Percentiles rank a stretch among this genome's conserved stretches.
Evolutionary conservation across 306 rosid genomes (phyloP).

Genomic region (Prunus padus): DNA sequence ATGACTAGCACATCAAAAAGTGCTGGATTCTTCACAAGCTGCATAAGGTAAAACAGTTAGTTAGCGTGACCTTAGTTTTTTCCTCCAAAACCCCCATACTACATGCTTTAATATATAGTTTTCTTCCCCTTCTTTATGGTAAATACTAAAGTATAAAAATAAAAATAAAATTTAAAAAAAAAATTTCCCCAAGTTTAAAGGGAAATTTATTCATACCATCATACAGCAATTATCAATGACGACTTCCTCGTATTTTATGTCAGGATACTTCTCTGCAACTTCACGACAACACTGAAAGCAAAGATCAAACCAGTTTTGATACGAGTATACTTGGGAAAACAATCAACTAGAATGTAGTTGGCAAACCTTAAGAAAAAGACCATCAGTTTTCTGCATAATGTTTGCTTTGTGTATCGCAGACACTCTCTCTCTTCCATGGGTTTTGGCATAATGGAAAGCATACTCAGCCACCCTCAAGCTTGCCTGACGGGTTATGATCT

Average conservation of each 20-base stretch:
- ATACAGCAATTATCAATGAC: conserved; percentile 98
- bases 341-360: neutral
- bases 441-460: conserved; percentile 95
- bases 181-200: neutral
- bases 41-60: conserved; percentile 26
- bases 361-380: conserved; percentile 73
- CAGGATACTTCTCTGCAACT: conserved; percentile 97
- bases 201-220: conserved; percentile 61
- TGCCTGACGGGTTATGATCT: conserved; percentile 97
- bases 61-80: neutral
- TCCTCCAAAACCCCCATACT: neutral
- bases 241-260: conserved; percentile 90
- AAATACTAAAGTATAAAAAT: too few species aligned
- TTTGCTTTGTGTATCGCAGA: conserved; percentile 99
- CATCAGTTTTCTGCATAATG: conserved; percentile 98
- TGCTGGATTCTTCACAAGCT: conserved; percentile 99
- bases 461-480: conserved; percentile 99
- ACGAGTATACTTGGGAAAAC: conserved; percentile 12
- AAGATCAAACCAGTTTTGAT: conserved; percentile 22
- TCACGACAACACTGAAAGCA: conserved; percentile 89
- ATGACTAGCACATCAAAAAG: conserved; percentile 96
- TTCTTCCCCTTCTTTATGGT: neutral
- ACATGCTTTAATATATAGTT: neutral
- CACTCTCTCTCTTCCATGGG: conserved; percentile 90
- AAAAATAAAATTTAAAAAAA: too few species aligned